Percentiles rank a stretch among this genome's conserved stretches.
Conservation (phyloP, 306 rosid genomes). For the Malus fusca region DNA sequence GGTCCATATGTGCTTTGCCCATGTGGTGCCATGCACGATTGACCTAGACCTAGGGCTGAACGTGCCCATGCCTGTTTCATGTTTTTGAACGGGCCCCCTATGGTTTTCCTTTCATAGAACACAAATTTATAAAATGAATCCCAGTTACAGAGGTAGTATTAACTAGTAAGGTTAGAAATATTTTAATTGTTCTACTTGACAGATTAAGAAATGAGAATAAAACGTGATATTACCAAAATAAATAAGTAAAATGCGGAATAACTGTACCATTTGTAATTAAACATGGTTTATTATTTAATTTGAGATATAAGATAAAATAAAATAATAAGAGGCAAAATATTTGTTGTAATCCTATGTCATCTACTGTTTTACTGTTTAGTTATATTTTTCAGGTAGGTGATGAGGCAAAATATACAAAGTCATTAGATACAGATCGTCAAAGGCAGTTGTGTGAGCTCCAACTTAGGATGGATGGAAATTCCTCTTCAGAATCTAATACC, state of each 20-base stretch:
- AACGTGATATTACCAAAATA: background rate
- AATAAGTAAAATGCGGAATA: background rate
- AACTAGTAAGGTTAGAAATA: background rate
- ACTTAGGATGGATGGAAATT: slow-evolving; percentile 61
- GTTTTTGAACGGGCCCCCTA: background rate
- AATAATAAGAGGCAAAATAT: background rate
- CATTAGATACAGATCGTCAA: slow-evolving; percentile 55
- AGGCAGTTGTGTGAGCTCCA: slow-evolving; percentile 70
- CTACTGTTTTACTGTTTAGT: slow-evolving; percentile 10
- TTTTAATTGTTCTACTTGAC: background rate
- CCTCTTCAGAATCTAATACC: slow-evolving; percentile 47
- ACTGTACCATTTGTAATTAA: background rate
- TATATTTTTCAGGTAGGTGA: slow-evolving; percentile 60
- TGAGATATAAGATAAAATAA: background rate
- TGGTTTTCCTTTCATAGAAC: background rate
- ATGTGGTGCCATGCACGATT: background rate
- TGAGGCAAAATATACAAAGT: slow-evolving; percentile 66
- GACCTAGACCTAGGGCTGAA: background rate
- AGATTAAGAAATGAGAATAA: background rate
- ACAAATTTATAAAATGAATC: background rate
- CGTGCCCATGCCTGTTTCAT: background rate
- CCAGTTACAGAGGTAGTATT: background rate
- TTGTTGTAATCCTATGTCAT: background rate
- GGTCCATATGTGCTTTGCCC: background rate
- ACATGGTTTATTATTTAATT: background rate